Base-by-base conservation (phyloP, 495 filamentous ascomycete species). In the Aspergillus conjunctus region DNA sequence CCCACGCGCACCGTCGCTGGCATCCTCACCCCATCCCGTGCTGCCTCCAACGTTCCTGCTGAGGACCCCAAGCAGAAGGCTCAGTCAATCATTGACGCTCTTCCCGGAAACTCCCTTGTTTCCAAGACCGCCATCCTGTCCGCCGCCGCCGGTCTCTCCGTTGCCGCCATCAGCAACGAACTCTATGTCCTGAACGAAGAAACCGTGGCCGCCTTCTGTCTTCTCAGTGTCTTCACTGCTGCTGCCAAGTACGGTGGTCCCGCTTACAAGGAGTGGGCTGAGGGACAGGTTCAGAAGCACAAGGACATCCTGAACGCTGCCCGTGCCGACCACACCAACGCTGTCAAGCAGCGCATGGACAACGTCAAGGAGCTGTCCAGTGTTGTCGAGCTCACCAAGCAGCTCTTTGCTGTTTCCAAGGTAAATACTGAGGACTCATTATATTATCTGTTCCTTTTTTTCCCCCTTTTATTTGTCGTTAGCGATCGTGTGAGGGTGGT, bases 111-210 rank as follows among this genome's bases (percentile, higher is more conserved):
- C 82, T 88, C 83, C 66, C 82, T 97, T 66, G 76, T 94, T 74
- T 92, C 91, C 75, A 99, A 98, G 86, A 92, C 91, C 63, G 95
- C 95, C 71, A 90, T 96, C 75, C 86, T 99, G 59, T 98, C 94
- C 68, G 92, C 91, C 59, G 88, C 87, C 59, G 91, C 95, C 73
- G 93, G 91, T 81, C 72, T 93, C 62, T 92, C 91, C 66, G 83
- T 96, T 69, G 94, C 92, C 71, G 95, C 94, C 70, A 92, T 99
- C 81, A 93, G 89, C 88, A 99, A 96, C 79, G 95, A 99, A 83
- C 88, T 98, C 81, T 99, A 97, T 77, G 91, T 99, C 74, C 82
- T 99, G 76, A 99, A 98, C 80, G 93, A 98, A 82, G 95, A 99
- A 82, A 85, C 92, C 59, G 87, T 99, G 68, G 89, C 95, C 67